phyloP scores from a whole-genome alignment of 2,329 filamentous ascomycete genomes.

The Penicillium sp. region DNA sequence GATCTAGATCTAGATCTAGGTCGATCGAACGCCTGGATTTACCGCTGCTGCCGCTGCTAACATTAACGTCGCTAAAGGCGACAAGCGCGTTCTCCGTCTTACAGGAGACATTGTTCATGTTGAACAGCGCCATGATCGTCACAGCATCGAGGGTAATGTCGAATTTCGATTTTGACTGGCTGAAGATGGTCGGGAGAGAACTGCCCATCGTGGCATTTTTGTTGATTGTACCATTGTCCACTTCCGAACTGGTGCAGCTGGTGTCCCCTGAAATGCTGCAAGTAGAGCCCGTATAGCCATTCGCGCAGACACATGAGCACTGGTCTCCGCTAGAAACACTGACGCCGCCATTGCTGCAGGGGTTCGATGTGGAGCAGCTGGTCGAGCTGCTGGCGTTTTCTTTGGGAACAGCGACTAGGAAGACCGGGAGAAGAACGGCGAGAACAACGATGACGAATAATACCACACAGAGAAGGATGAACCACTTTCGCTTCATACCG shows the following conservation, averaged over 20 bases:
- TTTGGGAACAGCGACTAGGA: conserved; percentile 63
- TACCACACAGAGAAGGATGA: conserved; percentile 68
- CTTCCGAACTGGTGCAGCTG: conserved; percentile 58
- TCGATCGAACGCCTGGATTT: conserved; percentile 22
- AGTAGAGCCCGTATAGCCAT: conserved; percentile 75
- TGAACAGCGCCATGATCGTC: conserved; percentile 76
- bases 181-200: conserved; percentile 75
- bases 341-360: conserved; percentile 79
- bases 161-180: conserved; percentile 68
- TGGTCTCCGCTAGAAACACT: conserved; percentile 69
- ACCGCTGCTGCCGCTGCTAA: conserved; percentile 14
- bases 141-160: conserved; percentile 73
- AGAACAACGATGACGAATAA: conserved; percentile 75
- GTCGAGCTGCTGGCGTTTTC: conserved; percentile 44
- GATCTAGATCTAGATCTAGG: neutral
- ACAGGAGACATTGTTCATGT: conserved; percentile 75
- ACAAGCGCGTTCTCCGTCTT: conserved; percentile 84
- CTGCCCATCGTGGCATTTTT: conserved; percentile 79
- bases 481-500: conserved; percentile 79
- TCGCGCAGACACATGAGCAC: conserved; percentile 87
- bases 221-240: conserved; percentile 42
- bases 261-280: conserved; percentile 58
- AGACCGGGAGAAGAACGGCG: conserved; percentile 78
- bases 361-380: conserved; percentile 63
- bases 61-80: conserved; percentile 68